Evolutionary conservation across 2,329 filamentous ascomycete genomes (phyloP), one percentile per base, ranked within the genome.

Genomic region (Monilinia laxa): DNA sequence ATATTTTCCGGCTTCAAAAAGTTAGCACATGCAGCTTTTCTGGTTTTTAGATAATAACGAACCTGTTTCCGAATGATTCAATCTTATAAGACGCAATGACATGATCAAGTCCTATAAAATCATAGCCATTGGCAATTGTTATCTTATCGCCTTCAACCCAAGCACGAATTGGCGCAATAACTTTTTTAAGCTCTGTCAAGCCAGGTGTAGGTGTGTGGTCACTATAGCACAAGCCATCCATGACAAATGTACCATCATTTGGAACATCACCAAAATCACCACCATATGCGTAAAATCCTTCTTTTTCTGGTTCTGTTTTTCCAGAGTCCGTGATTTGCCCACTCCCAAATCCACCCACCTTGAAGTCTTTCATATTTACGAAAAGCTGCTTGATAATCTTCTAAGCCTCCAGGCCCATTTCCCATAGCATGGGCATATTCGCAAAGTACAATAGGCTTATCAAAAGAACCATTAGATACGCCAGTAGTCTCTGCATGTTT

Each of bases 381-480:
- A 78, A 91, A 92, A 0, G 83, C 81, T 52, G 87, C 80, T 59
- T 89, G 81, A 68, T 92, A 92, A 68, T 91, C 89, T 68, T 88
- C 83, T 14, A 92, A 80, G 45, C 84, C 85, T 1, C 90, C 89
- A 0, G 90, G 90, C 0, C 88, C 89, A 71, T 91, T 92, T 7
- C 90, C 90, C 89, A 92, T 91, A 1, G 90, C 88, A 72, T 86
- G 84, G 0, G 76, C 82, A 68, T 84, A 86, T 69, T 87, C 84
- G 72, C 83, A 85, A 3, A 85, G 80, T 1, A 90, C 78, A 1
- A 90, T 77, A 0, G 87, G 87, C 76, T 90, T 86, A 4, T 71
- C 59, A 56, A 69, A 72, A 9, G 64, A 25, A 9, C 81, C 81
- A 58, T 82, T 78, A 68, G 81, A 76, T 49, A 82, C 79, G 1